phyloP scores from a whole-genome alignment of 73 alveolate species.

The Blepharisma stoltei region DNA sequence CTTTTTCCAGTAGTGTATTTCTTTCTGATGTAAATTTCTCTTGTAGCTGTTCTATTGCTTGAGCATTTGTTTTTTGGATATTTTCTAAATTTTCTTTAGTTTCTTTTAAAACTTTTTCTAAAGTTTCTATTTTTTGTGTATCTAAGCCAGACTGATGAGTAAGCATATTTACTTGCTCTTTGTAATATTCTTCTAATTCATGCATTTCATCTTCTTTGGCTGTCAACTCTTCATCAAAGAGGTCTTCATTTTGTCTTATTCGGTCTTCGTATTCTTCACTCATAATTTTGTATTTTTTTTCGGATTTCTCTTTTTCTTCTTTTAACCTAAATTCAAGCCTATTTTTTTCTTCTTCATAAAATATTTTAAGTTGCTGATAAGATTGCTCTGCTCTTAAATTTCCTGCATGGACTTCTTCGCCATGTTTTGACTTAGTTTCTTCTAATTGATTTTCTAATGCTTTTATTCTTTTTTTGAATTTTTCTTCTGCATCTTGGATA shows the following conservation, averaged over 20 bases:
- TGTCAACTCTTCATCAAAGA: slow-evolving; percentile 40
- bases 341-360: slow-evolving; percentile 72
- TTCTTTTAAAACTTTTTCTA: slow-evolving; percentile 28
- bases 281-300: slow-evolving; percentile 32
- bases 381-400: slow-evolving; percentile 50
- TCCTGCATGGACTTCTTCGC: neutral
- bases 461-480: neutral
- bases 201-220: slow-evolving; percentile 15
- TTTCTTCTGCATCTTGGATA: slow-evolving; percentile 3
- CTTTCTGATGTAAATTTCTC: slow-evolving; percentile 44
- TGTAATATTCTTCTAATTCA: slow-evolving; percentile 3
- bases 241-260: slow-evolving; percentile 41
- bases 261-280: slow-evolving; percentile 56
- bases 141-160: slow-evolving; percentile 23
- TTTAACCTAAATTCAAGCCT: slow-evolving; percentile 67
- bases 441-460: slow-evolving; percentile 9
- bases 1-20: slow-evolving; percentile 56
- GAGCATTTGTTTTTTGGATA: slow-evolving; percentile 3
- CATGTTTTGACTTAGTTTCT: slow-evolving; percentile 5
- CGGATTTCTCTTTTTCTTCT: slow-evolving; percentile 53
- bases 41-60: neutral
- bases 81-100: slow-evolving; percentile 4
- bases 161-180: slow-evolving; percentile 11
- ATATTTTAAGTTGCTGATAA: slow-evolving; percentile 57
- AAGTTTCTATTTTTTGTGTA: slow-evolving; percentile 23